Evolutionary conservation across 768 basidiomycete genomes (phyloP), one percentile per base, ranked within the genome.

Genomic region (Russula lepida): DNA sequence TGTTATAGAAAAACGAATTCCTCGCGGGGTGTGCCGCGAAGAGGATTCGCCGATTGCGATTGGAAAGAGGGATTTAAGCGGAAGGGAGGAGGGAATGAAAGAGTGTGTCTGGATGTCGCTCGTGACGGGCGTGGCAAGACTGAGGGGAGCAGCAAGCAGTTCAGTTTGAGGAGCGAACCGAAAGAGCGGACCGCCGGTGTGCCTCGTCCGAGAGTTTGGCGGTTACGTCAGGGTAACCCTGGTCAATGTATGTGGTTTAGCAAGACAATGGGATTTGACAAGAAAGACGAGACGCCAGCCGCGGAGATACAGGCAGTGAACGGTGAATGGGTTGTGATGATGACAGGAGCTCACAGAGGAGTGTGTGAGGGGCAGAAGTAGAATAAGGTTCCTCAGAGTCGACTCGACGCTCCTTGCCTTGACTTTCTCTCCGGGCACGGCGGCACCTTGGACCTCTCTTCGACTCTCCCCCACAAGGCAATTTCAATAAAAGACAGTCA

Each of bases 401-500:
- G n/a, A 44, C 30, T 48, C 33, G 1, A 43, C 41, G n/a, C 39
- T 25, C 56, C 21, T 51, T 46, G 27, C 41, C 46, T 50, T 58
- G 43, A 44, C 57, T 28, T 32, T 30, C 39, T 58, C 30, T 53
- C 51, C 56, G 49, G 50, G 43, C 43, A 35, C 47, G 13, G 25
- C 58, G 60, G 48, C 50, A 33, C 27, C 44, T 28, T 27, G 27
- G 30, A n/a, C n/a, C 53, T 30, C 50, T 52, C 58, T 49, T 54
- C 28, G 27, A 37, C 54, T 15, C 28, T 43, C 55, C 49, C 47
- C 56, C 35, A 13, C 56, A 37, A 57, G 35, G 19, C 50, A 49
- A 48, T 59, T 67, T 67, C 69, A 69, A 68, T 66, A 65, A 66
- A 68, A 60, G 67, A 64, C 56, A 49, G 47, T 53, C 49, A 60